Conservation (phyloP, 345 rosid genomes). For the Boechera divaricarpa region DNA sequence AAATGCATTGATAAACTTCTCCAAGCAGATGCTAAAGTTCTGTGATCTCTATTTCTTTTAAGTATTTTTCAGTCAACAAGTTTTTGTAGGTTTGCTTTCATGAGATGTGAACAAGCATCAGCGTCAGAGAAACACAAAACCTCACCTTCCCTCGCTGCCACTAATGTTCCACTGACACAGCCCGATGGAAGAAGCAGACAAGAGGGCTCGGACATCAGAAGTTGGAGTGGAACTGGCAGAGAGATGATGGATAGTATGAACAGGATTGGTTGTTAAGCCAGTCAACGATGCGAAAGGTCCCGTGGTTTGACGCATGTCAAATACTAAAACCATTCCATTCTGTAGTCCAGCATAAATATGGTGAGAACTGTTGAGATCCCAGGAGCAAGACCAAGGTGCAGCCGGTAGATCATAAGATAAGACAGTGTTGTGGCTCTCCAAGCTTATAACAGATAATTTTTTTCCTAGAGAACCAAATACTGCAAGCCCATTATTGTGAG, state of each 20-base stretch:
- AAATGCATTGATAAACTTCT: slow-evolving; percentile 16
- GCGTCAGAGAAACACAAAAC: slow-evolving; percentile 16
- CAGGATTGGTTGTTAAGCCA: slow-evolving; percentile 75
- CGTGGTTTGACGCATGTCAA: slow-evolving; percentile 82
- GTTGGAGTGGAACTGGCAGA: slow-evolving; percentile 43
- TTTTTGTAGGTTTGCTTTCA: slow-evolving; percentile 6
- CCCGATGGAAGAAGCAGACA: slow-evolving; percentile 89
- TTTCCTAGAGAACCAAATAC: slow-evolving; percentile 84
- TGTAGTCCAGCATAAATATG: slow-evolving; percentile 85
- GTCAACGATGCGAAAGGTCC: slow-evolving; percentile 57
- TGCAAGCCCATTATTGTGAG: slow-evolving; percentile 57
- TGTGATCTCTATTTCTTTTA: neutral
- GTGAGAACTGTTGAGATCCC: slow-evolving; percentile 72
- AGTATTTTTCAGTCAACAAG: slow-evolving; percentile 1
- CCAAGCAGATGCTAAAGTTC: neutral
- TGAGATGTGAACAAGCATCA: slow-evolving; percentile 1
- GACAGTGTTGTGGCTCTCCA: slow-evolving; percentile 76
- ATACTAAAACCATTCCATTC: slow-evolving; percentile 76
- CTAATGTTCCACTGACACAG: slow-evolving; percentile 73
- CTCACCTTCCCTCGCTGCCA: slow-evolving; percentile 65
- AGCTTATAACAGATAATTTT: slow-evolving; percentile 74
- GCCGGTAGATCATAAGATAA: slow-evolving; percentile 77
- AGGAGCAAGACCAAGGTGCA: slow-evolving; percentile 96
- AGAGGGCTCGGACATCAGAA: slow-evolving; percentile 51
- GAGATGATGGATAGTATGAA: slow-evolving; percentile 73